Evolutionary conservation across 495 filamentous ascomycete species (phyloP), one percentile per base, ranked within the genome.

Genomic region (Talaromyces borbonicus): DNA sequence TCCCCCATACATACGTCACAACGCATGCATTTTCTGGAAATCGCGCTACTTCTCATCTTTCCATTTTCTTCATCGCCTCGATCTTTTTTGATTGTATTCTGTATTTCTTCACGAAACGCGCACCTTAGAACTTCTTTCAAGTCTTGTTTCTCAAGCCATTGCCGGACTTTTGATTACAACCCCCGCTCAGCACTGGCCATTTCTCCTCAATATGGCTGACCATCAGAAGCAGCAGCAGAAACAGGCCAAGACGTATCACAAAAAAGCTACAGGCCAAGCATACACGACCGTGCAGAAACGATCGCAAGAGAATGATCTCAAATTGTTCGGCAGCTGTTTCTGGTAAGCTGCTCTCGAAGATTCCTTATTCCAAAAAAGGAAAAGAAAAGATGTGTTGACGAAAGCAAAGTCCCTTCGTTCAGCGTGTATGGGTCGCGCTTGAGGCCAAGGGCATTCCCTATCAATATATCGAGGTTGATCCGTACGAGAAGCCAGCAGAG

Each of bases 351-450:
- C 9, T 29, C 26, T n/a, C n/a, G n/a, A n/a, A n/a, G n/a, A n/a
- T n/a, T n/a, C n/a, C n/a, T n/a, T n/a, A n/a, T n/a, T n/a, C n/a
- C n/a, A n/a, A n/a, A n/a, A n/a, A n/a, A n/a, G n/a, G n/a, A n/a
- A n/a, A n/a, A n/a, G n/a, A n/a, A n/a, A n/a, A n/a, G n/a, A n/a
- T n/a, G n/a, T 36, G 14, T 19, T 26, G 15, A 18, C 7, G 12
- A 18, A 16, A 38, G 18, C 8, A 12, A 47, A 38, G 75, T 57
- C 80, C 82, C 4, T 95, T 95, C 61, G 88, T 92, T 1, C 90
- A 96, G 63, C 81, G 90, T 9, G 87, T 95, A 15, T 97, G 90
- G 90, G 94, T 97, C 51, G 81, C 90, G 5, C 71, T 97, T n/a
- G 89, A 97, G 61, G 65, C 80, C 41, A 95, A 95, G 59, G 73